Evolutionary conservation across 2,329 filamentous ascomycete species (phyloP).

Genomic region (Massarina eburnea): DNA sequence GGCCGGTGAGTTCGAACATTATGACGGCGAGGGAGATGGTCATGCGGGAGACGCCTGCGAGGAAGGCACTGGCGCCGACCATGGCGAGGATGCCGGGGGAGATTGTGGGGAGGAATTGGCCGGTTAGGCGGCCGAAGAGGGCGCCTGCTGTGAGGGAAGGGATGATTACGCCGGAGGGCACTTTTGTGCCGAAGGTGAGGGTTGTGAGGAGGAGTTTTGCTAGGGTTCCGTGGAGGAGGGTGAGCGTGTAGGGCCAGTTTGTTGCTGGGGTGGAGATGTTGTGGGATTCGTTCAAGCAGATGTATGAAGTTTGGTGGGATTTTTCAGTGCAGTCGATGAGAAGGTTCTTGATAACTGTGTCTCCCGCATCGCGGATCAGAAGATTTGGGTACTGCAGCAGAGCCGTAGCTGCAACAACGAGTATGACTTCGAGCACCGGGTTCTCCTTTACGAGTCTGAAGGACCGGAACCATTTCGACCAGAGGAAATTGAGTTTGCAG

Average conservation of each 20-base stretch:
- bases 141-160: slow-evolving; percentile 61
- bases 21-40: slow-evolving; percentile 61
- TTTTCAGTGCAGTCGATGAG: slow-evolving; percentile 55
- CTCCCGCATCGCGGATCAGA: slow-evolving; percentile 57
- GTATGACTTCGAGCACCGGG: slow-evolving; percentile 58
- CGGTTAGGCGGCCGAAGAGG: slow-evolving; percentile 59
- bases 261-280: slow-evolving; percentile 13
- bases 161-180: slow-evolving; percentile 63
- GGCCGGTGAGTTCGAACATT: slow-evolving; percentile 63
- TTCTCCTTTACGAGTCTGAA: slow-evolving; percentile 56
- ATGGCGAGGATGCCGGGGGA: slow-evolving; percentile 63
- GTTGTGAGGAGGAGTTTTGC: slow-evolving; percentile 59
- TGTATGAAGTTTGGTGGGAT: slow-evolving; percentile 43
- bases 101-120: slow-evolving; percentile 47
- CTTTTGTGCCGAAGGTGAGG: slow-evolving; percentile 62
- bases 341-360: slow-evolving; percentile 59
- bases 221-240: slow-evolving; percentile 55
- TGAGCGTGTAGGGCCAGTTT: slow-evolving; percentile 51
- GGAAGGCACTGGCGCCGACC: slow-evolving; percentile 61
- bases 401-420: slow-evolving; percentile 57
- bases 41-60: slow-evolving; percentile 61
- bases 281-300: slow-evolving; percentile 54
- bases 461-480: slow-evolving; percentile 58
- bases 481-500: slow-evolving; percentile 60
- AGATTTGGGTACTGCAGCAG: slow-evolving; percentile 60